Base-by-base conservation (phyloP, 75 land plant genomes). In the Pinus albicaulis region DNA sequence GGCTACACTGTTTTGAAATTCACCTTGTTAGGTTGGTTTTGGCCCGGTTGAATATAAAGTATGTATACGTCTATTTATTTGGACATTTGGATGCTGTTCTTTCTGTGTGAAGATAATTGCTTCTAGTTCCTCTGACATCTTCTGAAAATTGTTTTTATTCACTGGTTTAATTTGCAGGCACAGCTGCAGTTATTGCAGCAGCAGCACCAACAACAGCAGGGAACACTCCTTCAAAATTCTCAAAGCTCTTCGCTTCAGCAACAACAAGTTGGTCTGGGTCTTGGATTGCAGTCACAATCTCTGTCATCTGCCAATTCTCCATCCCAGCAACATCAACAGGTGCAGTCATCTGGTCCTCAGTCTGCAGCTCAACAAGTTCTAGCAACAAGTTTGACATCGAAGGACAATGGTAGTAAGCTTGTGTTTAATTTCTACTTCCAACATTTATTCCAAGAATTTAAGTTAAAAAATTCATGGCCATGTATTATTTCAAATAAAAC, bases 201-300 rank as follows among this genome's bases (percentile, higher is more conserved):
- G 36, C 75, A 73, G 23, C 75, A 73, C 26, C 75, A 73, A 57
- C 75, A 73, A 17, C 71, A 48, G 53, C 53, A 68, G 41, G 71
- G 71, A 4, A 12, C 71, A n/a, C 23, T 85, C 55, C 80, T 83
- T 84, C 86, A 87, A 36, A 84, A 73, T 86, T 79, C 88, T 69
- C 92, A 85, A 77, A 85, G 76, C 77, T 58, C 92, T 31, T 72
- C 89, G 22, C 22, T 80, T 14, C 57, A 65, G 72, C 75, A 88
- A 69, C 60, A 85, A 38, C 92, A 88, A 79, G 80, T 77, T 79
- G 90, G 89, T 15, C 74, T 84, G 10, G 88, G 85, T 52, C 71
- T 88, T 84, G 88, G 86, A 38, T 77, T 81, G 55, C 91, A 88
- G 75, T 74, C 82, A 56, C 66, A 85, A 59, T 66, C 74, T 55